These are phyloP conservation scores for Solanum verrucosum DNA, from an alignment of 257 asterid species.

Conservation along the genomic window DNA sequence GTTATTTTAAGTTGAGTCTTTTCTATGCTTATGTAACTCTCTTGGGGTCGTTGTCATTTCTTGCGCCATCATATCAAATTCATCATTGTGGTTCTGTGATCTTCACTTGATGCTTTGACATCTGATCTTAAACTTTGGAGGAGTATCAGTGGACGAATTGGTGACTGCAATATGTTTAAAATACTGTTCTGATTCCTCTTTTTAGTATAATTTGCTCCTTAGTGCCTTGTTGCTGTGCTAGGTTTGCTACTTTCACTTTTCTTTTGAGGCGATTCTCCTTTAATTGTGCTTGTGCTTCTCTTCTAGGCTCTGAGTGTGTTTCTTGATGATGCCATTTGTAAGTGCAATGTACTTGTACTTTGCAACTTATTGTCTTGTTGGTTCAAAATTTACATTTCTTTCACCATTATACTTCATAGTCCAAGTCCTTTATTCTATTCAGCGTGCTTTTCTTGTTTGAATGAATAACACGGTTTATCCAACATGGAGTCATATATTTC, in stretches of 20 bases:
- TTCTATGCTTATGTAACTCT: background rate
- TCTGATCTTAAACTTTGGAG: background rate
- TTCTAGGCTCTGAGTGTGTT: slow-evolving; percentile 67
- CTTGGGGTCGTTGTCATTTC: background rate
- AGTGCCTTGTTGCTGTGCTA: background rate
- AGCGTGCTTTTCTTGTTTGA: no score
- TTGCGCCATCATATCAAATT: background rate
- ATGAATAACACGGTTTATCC: no score
- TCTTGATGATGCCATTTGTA: slow-evolving; percentile 26
- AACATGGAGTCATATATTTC: no score
- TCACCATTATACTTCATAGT: no score
- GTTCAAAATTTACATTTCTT: no score
- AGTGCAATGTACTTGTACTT: no score
- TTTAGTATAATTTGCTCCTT: background rate
- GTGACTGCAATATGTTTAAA: background rate
- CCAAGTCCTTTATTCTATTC: no score
- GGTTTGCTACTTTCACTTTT: background rate
- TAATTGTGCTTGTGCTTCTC: background rate
- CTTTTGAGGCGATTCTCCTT: background rate
- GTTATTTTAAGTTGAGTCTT: background rate
- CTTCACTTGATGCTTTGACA: background rate
- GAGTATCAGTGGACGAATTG: background rate
- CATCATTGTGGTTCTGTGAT: background rate
- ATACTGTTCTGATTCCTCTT: background rate
- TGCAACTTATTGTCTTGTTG: no score